Base-by-base conservation (phyloP, 768 basidiomycete species). In the Tephrocybe sp. region DNA sequence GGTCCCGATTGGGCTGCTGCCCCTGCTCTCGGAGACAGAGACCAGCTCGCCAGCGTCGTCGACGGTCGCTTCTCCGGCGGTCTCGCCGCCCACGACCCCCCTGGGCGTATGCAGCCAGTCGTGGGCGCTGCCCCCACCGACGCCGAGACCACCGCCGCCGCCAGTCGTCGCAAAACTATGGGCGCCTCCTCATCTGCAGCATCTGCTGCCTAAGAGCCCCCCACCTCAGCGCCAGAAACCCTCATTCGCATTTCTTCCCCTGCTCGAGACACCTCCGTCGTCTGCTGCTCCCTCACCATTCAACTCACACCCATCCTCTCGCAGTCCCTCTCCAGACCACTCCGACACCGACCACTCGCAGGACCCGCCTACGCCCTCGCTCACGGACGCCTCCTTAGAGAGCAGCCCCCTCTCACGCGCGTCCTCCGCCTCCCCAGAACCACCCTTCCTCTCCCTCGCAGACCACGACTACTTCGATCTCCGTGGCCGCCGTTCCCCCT, bases 1-100 rank as follows among this genome's bases (percentile, higher is more conserved):
- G 11, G 85, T 88, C 5, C 86, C 86, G 33, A 84, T 88, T 34
- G 76, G 76, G 3, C 73, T 88, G 0, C 61, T 88, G 2, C 86
- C 85, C 0, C 72, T 88, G 21, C 73, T 76, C 21, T 61, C 73
- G 7, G 65, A 69, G 21, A 32, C 59, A 12, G 45, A 57, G 30
- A 50, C 48, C 24, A 41, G 36, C 23, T 50, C 53, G 2, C 50
- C 30, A 24, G 15, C 50, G 21, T 55, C 52, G 20, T 44, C 51
- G 4, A 17, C 34, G 23, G 15, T 37, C 1, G 34, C 41, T 32
- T 56, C 54, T 20, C 57, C 61, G 14, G 36, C 39, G 36, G n/a
- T 26, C 12, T 49, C 50, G 17, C 50, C 56, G 3, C 39, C 45
- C 4, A 34, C 55, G 20, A 49, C 61, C 6, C 57, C 62, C 10